Evolutionary conservation across 2,329 filamentous ascomycete species (phyloP).

Genomic region (Sporothrix protearum): DNA sequence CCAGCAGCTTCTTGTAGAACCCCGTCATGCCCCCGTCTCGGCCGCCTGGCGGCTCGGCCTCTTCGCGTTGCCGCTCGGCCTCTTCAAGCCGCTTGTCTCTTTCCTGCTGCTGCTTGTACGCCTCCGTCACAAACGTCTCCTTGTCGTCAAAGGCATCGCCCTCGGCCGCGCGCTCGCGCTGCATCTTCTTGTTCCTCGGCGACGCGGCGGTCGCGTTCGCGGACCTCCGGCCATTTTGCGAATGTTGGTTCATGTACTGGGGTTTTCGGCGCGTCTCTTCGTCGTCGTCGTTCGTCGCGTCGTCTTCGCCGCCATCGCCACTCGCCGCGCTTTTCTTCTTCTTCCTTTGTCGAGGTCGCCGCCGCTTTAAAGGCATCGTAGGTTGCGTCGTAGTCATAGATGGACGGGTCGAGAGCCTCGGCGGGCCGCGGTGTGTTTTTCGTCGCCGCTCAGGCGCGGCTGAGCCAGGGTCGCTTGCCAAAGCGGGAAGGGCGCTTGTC

Average conservation of each 20-base stretch:
- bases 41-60: constrained; percentile 62
- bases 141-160: constrained; percentile 78
- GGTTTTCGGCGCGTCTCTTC: constrained; percentile 61
- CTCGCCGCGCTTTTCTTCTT: too few species aligned
- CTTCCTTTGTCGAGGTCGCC: constrained; percentile 49
- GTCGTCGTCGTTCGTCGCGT: constrained; percentile 55
- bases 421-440: constrained; percentile 62
- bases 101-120: constrained; percentile 77
- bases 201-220: constrained; percentile 73
- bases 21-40: constrained; percentile 61
- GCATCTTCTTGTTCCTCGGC: constrained; percentile 80
- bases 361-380: constrained; percentile 73
- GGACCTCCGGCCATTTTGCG: constrained; percentile 69
- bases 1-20: constrained; percentile 72
- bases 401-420: constrained; percentile 63
- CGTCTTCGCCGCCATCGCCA: constrained; percentile 50
- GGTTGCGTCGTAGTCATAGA: constrained; percentile 82
- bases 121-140: constrained; percentile 80
- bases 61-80: constrained; percentile 65
- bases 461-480: constrained; percentile 66
- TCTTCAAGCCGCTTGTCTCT: constrained; percentile 68
- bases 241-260: constrained; percentile 72
- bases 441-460: constrained; percentile 59
- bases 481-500: too few species aligned
- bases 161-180: constrained; percentile 72